Percentiles rank a stretch among this genome's conserved stretches.
Evolutionary conservation across 2,329 filamentous ascomycete species (phyloP).

Genomic region (Xylariaceae sp.): DNA sequence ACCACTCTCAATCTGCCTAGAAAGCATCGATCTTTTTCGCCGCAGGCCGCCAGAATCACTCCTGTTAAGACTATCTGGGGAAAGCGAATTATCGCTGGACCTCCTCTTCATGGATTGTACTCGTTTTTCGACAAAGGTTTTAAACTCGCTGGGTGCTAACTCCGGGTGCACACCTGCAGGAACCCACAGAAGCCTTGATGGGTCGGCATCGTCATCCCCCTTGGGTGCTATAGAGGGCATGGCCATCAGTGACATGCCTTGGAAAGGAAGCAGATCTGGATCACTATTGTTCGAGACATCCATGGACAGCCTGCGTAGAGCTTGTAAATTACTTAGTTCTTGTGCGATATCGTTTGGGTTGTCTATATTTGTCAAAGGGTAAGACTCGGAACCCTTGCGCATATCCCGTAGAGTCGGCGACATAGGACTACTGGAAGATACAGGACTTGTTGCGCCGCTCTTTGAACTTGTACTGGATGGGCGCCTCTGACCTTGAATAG

Average conservation of each 20-base stretch:
- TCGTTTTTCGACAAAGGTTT: constrained; percentile 89
- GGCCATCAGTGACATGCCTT: constrained; percentile 58
- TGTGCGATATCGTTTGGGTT: constrained; percentile 85
- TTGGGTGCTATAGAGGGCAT: constrained; percentile 70
- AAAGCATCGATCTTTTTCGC: constrained; percentile 94
- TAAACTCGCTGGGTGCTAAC: constrained; percentile 92
- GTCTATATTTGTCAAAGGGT: constrained; percentile 84
- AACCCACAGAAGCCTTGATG: constrained; percentile 89
- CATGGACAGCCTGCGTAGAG: constrained; percentile 90
- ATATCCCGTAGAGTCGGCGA: constrained; percentile 54
- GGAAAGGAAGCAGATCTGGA: constrained; percentile 72
- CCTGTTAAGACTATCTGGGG: constrained; percentile 51
- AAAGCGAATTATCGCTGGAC: constrained; percentile 67
- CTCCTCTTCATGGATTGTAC: constrained; percentile 84
- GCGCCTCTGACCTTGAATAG: constrained; percentile 40
- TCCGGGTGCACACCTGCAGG: constrained; percentile 92
- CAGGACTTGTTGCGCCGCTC: constrained; percentile 34
- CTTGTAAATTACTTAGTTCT: constrained; percentile 88
- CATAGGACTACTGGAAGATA: constrained; percentile 34
- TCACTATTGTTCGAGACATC: constrained; percentile 72
- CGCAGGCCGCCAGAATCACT: constrained; percentile 61
- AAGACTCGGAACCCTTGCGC: constrained; percentile 65
- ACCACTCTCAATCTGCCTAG: constrained; percentile 78
- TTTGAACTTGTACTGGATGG: constrained; percentile 33
- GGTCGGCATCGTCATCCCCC: constrained; percentile 75